phyloP scores from a whole-genome alignment of 371 early-diverging fungal genomes.

The Haplosporangium sp. region DNA sequence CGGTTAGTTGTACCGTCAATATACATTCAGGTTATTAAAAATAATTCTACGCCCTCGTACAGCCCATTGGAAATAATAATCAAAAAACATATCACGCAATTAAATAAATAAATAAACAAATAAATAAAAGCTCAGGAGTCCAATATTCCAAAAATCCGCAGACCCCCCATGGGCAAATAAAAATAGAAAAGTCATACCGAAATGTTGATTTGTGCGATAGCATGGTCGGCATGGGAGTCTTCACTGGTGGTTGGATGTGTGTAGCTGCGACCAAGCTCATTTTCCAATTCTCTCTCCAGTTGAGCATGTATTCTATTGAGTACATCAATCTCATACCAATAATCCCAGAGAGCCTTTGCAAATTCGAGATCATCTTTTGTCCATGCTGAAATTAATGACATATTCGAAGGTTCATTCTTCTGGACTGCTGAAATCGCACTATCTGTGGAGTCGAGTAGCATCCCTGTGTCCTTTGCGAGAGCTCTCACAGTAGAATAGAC shows the following conservation, averaged over 20 bases:
- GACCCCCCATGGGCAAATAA: no score
- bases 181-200: no score
- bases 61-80: no score
- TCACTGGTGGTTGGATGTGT: neutral
- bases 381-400: slow-evolving; percentile 12
- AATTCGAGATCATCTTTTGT: slow-evolving; percentile 11
- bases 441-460: neutral
- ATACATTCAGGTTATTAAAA: no score
- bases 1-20: neutral
- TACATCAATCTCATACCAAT: slow-evolving; percentile 20
- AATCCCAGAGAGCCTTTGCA: slow-evolving; percentile 25
- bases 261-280: neutral
- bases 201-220: no score
- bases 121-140: no score
- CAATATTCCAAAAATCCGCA: no score
- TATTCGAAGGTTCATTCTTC: neutral
- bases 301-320: slow-evolving; percentile 13
- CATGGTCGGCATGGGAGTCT: no score
- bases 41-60: no score
- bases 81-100: no score
- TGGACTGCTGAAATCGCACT: neutral
- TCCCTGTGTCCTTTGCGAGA: neutral
- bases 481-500: neutral
- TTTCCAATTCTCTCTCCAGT: slow-evolving; percentile 13
- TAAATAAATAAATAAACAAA: no score